Base-by-base conservation (phyloP, 2,329 filamentous ascomycete species). In the Penicillium sclerotiorum region DNA sequence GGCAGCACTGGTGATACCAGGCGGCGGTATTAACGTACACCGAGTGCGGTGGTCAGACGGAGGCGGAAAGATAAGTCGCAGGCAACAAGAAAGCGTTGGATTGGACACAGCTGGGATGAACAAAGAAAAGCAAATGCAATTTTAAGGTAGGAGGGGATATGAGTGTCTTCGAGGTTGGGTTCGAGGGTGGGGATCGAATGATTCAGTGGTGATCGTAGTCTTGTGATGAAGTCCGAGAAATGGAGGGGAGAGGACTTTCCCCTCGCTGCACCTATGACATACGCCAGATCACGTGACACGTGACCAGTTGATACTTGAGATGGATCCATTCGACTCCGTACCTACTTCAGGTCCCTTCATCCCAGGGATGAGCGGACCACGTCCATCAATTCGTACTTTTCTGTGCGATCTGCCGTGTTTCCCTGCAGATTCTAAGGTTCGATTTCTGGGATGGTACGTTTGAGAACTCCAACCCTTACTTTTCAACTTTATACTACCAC, bases 381-480 rank as follows among this genome's bases (percentile, higher is more conserved):
- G 83, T 25, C 81, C 90, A 6, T 86, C 85, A 18, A 77, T 73
- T 50, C 75, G 86, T 33, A 83, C 86, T 52, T 83, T 90, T 52
- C 77, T 93, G 47, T 83, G 81, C 12, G 75, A 81, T 49, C 73
- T 92, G 12, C 74, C 80, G 3, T 64, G 66, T 43, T 74, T 75
- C 41, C 65, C 74, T n/a, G 57, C 74, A 12, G 82, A 82, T 33
- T 82, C 84, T n/a, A 97, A 97, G 74, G 87, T 96, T 53, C 86
- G 93, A 53, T 95, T 97, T 70, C 73, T 97, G 43, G 92, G 90
- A 71, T 96, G 92, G 93, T 96, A 80, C 74, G 84, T 73, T 27
- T 44, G n/a, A n/a, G n/a, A n/a, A n/a, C n/a, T n/a, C n/a, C n/a
- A n/a, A n/a, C n/a, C n/a, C n/a, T n/a, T n/a, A n/a, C n/a, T n/a